These are phyloP conservation scores for Colletotrichum liaoningense DNA, from an alignment of 2,329 filamentous ascomycete species.

Conservation along the genomic window DNA sequence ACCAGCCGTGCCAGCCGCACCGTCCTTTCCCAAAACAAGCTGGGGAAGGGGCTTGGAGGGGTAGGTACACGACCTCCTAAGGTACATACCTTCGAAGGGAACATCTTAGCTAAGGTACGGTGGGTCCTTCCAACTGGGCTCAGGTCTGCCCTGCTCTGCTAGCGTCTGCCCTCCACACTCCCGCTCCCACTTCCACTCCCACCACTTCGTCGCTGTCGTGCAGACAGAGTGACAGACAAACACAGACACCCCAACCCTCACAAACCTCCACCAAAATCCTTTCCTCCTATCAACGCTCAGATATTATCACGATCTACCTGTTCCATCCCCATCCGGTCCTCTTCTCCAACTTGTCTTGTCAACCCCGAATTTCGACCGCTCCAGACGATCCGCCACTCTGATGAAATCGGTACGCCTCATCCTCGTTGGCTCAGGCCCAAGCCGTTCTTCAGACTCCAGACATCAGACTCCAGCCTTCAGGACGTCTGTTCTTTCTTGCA, in stretches of 20 bases:
- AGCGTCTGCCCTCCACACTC: background rate
- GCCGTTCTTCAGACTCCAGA: background rate
- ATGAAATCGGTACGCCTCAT: conserved; percentile 18
- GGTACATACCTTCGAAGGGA: too few relatives aligned
- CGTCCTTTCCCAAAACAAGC: background rate
- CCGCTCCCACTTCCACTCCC: background rate
- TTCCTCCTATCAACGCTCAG: conserved; percentile 21
- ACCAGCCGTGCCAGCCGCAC: too few relatives aligned
- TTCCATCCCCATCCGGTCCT: background rate
- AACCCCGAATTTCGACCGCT: conserved; percentile 31
- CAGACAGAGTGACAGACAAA: background rate
- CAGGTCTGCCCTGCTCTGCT: background rate
- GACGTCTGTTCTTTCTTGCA: background rate
- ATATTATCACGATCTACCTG: conserved; percentile 22
- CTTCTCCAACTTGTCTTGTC: background rate
- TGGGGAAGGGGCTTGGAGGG: too few relatives aligned
- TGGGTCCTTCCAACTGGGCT: background rate
- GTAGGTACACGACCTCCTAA: too few relatives aligned
- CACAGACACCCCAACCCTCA: background rate
- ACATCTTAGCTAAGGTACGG: background rate
- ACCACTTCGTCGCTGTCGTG: conserved; percentile 11
- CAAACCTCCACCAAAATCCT: background rate
- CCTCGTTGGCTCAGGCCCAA: background rate
- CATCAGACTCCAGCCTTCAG: background rate
- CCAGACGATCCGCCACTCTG: conserved; percentile 10